These are phyloP conservation scores for Ligustrum vulgare DNA, from an alignment of 257 asterid species.

Conservation along the genomic window DNA sequence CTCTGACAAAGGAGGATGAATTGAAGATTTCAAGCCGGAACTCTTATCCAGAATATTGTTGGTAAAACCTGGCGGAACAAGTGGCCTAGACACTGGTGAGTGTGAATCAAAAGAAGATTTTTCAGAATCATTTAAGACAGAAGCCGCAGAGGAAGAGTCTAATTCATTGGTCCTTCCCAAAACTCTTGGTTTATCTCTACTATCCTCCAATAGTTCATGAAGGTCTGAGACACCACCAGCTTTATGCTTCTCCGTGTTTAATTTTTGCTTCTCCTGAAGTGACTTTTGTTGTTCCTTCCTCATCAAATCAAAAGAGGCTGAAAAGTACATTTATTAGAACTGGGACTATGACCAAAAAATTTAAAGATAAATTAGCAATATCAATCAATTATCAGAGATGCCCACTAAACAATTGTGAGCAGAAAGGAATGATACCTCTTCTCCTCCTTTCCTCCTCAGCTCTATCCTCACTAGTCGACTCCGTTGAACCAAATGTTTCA, in stretches of 20 bases:
- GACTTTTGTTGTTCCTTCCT: constrained; percentile 88
- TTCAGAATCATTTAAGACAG: constrained; percentile 47
- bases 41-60: constrained; percentile 55
- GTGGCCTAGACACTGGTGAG: constrained; percentile 68
- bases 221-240: constrained; percentile 43
- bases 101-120: constrained; percentile 58
- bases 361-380: constrained; percentile 14
- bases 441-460: constrained; percentile 91
- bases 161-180: constrained; percentile 39
- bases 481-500: constrained; percentile 90
- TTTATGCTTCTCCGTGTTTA: constrained; percentile 45
- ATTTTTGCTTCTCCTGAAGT: constrained; percentile 80
- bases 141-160: constrained; percentile 39
- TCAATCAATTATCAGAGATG: background rate
- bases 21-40: constrained; percentile 51
- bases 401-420: constrained; percentile 14
- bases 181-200: constrained; percentile 48
- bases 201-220: constrained; percentile 37
- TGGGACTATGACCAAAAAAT: constrained; percentile 1
- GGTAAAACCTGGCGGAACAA: constrained; percentile 85
- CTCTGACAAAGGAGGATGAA: constrained; percentile 49
- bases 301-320: constrained; percentile 91
- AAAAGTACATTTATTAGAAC: constrained; percentile 21
- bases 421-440: constrained; percentile 60
- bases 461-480: constrained; percentile 67